Conservation (phyloP, 139 green algal species). For the Volvox reticuliferus region DNA sequence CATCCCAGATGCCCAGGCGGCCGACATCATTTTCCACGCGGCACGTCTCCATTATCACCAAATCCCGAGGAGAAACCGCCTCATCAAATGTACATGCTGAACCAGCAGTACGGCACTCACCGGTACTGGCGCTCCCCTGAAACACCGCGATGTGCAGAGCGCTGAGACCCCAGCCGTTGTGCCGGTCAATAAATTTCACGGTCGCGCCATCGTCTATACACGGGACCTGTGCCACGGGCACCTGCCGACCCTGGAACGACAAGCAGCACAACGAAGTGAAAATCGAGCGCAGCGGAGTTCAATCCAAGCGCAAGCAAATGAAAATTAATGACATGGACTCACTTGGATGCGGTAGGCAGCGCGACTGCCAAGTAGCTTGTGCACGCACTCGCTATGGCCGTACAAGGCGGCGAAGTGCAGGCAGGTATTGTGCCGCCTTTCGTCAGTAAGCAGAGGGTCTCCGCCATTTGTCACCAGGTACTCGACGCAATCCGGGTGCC, state of each 20-base stretch:
- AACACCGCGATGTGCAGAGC: constrained; percentile 68
- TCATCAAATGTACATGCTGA: too few relatives aligned
- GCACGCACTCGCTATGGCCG: constrained; percentile 63
- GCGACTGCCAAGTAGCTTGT: constrained; percentile 57
- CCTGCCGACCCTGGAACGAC: constrained; percentile 18
- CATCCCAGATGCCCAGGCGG: too few relatives aligned
- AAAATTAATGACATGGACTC: not conserved
- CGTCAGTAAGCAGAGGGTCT: constrained; percentile 60
- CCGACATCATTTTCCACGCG: too few relatives aligned
- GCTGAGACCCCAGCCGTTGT: constrained; percentile 70
- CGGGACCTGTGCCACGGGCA: constrained; percentile 58
- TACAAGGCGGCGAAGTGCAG: constrained; percentile 66
- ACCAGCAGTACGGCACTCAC: constrained; percentile 30
- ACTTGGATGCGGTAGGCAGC: constrained; percentile 37
- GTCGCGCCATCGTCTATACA: constrained; percentile 49
- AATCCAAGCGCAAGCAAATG: not conserved
- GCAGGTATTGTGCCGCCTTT: constrained; percentile 63
- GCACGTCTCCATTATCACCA: too few relatives aligned
- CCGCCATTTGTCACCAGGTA: constrained; percentile 66
- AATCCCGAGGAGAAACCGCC: too few relatives aligned
- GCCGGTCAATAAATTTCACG: constrained; percentile 66
- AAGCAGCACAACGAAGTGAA: not conserved
- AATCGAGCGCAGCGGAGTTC: not conserved
- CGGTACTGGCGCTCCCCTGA: constrained; percentile 64
- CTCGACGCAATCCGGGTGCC: constrained; percentile 67